Base-by-base conservation (phyloP, 2,329 filamentous ascomycete species). In the Ophiostoma sp. region DNA sequence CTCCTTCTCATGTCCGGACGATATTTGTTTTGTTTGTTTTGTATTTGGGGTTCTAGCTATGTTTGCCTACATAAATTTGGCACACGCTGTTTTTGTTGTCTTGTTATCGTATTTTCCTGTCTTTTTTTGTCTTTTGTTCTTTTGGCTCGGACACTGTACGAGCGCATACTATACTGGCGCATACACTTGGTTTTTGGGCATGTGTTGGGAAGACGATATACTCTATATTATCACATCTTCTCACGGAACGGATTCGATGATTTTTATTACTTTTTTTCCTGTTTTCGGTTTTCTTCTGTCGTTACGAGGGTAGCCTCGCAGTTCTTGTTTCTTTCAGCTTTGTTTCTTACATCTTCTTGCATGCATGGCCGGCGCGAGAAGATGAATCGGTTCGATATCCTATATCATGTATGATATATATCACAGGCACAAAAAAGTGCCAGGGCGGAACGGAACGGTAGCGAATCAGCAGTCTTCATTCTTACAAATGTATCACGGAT, bases 311-410 rank as follows among this genome's bases (percentile, higher is more conserved):
- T n/a, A 63, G 27, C 60, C 60, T 63, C 60, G 60, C 60, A 63
- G 60, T 14, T 11, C 27, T 47, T 41, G 41, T 64, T 52, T 36
- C 5, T 64, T 16, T 55, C n/a, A 16, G 45, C 42, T 47, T 18
- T 36, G 4, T 44, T n/a, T 16, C 5, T 58, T 44, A 14, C 12
- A 4, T 47, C 52, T 52, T 16, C 27, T 27, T 41, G n/a, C 64
- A 40, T 64, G 64, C 67, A 68, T 68, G 67, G 67, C 38, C 64
- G 67, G 67, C 67, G 64, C 52, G 55, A 66, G 38, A 42, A 6
- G 16, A 49, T 18, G 64, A 18, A 52, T 52, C 8, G 44, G 41
- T 52, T 40, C 64, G 42, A 40, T 49, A 49, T 47, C 12, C 41
- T 64, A 45, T 64, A 42, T 64, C 16, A 42, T 44, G 60, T n/a